These are phyloP conservation scores for Lantana camara DNA, from an alignment of 257 asterid species.

Conservation along the genomic window DNA sequence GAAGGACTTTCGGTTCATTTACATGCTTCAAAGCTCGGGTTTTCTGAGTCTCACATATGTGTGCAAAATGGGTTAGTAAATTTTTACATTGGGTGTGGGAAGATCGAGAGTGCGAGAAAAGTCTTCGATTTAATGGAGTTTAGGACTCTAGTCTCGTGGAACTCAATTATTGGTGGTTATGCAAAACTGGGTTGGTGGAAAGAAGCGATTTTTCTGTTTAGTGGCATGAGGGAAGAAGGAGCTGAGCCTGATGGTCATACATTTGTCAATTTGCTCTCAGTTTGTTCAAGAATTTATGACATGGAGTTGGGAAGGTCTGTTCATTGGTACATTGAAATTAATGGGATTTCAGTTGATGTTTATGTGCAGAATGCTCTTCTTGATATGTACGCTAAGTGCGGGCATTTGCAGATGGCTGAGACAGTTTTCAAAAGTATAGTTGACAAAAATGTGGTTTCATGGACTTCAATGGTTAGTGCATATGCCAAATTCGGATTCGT, in stretches of 20 bases:
- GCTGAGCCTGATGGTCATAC: constrained; percentile 73
- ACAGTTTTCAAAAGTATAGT: constrained; percentile 52
- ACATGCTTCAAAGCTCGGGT: constrained; percentile 58
- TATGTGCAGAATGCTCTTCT: constrained; percentile 66
- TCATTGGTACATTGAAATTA: constrained; percentile 61
- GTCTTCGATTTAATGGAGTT: constrained; percentile 53
- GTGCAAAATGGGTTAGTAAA: constrained; percentile 71
- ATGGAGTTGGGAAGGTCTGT: constrained; percentile 67
- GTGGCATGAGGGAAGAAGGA: constrained; percentile 51
- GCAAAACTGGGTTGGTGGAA: constrained; percentile 44
- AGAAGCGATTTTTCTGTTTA: constrained; percentile 52
- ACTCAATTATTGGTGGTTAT: constrained; percentile 70
- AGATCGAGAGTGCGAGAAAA: constrained; percentile 47
- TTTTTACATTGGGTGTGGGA: constrained; percentile 54
- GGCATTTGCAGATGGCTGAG: constrained; percentile 59
- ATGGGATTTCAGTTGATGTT: constrained; percentile 43
- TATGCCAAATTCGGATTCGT: constrained; percentile 53
- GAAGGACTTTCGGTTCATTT: constrained; percentile 60
- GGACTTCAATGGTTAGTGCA: constrained; percentile 70
- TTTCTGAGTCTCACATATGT: constrained; percentile 39
- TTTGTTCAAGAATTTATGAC: constrained; percentile 56
- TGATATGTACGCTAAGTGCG: constrained; percentile 87
- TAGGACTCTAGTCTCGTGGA: constrained; percentile 66
- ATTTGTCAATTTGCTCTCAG: constrained; percentile 57
- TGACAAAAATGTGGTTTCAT: constrained; percentile 54